A percentile compares a stretch with the other conserved stretches of the same genome.
Conservation (phyloP, 495 filamentous ascomycete species). For the Neurospora africana region DNA sequence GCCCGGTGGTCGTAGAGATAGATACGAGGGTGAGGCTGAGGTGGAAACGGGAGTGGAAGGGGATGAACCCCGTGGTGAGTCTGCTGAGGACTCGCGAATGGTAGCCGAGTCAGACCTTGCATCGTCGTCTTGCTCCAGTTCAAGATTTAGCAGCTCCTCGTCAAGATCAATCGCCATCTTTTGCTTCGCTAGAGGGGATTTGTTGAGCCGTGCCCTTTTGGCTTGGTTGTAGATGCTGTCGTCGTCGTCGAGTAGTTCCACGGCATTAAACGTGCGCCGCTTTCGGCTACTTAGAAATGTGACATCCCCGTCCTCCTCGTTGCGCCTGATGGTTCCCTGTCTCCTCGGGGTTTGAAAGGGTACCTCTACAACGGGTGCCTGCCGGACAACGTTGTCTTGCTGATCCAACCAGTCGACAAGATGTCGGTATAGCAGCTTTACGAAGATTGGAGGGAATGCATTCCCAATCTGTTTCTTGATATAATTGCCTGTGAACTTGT, state of each 20-base stretch:
- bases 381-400: slow-evolving; percentile 35
- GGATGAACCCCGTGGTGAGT: neutral
- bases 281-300: neutral
- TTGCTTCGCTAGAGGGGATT: neutral
- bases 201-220: neutral
- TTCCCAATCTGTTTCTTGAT: slow-evolving; percentile 75
- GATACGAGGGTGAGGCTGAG: neutral
- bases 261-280: neutral
- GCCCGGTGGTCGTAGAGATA: neutral
- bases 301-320: neutral
- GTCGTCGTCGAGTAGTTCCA: neutral
- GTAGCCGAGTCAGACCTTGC: neutral
- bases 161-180: neutral
- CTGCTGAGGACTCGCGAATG: neutral
- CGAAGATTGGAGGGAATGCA: slow-evolving; percentile 63
- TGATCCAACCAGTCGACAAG: slow-evolving; percentile 46
- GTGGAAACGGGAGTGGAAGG: neutral
- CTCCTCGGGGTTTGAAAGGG: neutral
- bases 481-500: slow-evolving; percentile 42
- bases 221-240: neutral
- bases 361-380: neutral
- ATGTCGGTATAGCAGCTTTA: slow-evolving; percentile 47
- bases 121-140: neutral
- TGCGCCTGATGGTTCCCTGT: neutral
- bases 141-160: neutral